Conservation (phyloP, 2,329 filamentous ascomycete species). For the Penicillium glabrum region DNA sequence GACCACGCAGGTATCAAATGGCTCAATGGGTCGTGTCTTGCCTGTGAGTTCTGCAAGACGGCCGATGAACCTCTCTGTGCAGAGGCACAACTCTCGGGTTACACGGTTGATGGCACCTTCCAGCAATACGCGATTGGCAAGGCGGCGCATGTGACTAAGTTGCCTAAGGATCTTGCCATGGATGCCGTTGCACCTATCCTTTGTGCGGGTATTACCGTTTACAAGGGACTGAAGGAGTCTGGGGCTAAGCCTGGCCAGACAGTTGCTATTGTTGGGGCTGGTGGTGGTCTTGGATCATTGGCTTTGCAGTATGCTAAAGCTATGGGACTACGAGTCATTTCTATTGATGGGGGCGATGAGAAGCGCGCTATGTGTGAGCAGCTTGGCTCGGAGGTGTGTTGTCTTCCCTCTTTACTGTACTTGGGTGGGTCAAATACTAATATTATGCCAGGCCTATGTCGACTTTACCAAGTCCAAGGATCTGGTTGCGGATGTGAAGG, state of each 20-base stretch:
- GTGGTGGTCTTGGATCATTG: constrained; percentile 76
- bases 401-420: no score
- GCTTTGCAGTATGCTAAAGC: constrained; percentile 87
- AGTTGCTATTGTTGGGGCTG: constrained; percentile 82
- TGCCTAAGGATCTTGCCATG: constrained; percentile 73
- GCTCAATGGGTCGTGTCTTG: constrained; percentile 84
- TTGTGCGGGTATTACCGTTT: constrained; percentile 84
- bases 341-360: constrained; percentile 78
- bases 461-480: constrained; percentile 78
- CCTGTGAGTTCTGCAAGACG: constrained; percentile 79
- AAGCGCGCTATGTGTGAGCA: constrained; percentile 67
- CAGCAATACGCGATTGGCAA: constrained; percentile 91
- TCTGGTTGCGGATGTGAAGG: constrained; percentile 80
- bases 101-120: constrained; percentile 90
- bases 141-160: constrained; percentile 77
- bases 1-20: constrained; percentile 88
- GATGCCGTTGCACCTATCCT: constrained; percentile 78
- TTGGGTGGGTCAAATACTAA: neutral
- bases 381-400: constrained; percentile 63
- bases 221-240: constrained; percentile 86
- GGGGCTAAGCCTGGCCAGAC: constrained; percentile 70
- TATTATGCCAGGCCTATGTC: constrained; percentile 57
- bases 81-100: constrained; percentile 75
- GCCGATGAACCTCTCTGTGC: constrained; percentile 81
- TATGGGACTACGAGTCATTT: constrained; percentile 79